phyloP scores from a whole-genome alignment of 2,329 filamentous ascomycete species.

The Beauveria caledonica region DNA sequence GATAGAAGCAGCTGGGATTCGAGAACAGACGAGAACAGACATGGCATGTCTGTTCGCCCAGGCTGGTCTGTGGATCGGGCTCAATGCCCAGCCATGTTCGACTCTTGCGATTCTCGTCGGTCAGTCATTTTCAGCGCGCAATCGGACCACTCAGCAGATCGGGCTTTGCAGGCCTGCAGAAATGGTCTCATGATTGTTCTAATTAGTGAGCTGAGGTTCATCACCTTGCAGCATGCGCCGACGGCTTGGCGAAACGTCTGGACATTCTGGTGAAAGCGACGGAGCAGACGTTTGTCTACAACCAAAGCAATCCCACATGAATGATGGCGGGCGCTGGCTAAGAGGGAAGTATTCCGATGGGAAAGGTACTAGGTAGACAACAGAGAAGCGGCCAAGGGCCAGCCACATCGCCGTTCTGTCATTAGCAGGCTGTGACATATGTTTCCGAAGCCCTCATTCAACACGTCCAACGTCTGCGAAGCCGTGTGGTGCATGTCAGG shows the following conservation, averaged over 20 bases:
- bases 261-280: not conserved
- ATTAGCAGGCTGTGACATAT: not conserved
- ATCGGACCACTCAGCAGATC: not conserved
- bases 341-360: not conserved
- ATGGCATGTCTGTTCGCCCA: not conserved
- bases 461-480: slow-evolving; percentile 5
- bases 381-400: not conserved
- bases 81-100: not conserved
- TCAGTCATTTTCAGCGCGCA: not conserved
- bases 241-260: not conserved
- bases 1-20: not conserved
- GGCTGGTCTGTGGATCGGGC: slow-evolving; percentile 2
- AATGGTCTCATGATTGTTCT: not conserved
- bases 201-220: not conserved
- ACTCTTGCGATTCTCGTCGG: not conserved
- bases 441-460: not conserved
- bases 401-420: not conserved
- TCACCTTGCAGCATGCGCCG: slow-evolving; percentile 1
- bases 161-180: slow-evolving; percentile 4
- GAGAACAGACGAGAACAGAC: not conserved
- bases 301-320: not conserved
- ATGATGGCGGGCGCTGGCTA: not conserved
- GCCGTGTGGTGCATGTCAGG: slow-evolving; percentile 4
- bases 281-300: not conserved
- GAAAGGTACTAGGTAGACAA: not conserved